Conservation (phyloP, 306 rosid species). For the Mimosa pudica region DNA sequence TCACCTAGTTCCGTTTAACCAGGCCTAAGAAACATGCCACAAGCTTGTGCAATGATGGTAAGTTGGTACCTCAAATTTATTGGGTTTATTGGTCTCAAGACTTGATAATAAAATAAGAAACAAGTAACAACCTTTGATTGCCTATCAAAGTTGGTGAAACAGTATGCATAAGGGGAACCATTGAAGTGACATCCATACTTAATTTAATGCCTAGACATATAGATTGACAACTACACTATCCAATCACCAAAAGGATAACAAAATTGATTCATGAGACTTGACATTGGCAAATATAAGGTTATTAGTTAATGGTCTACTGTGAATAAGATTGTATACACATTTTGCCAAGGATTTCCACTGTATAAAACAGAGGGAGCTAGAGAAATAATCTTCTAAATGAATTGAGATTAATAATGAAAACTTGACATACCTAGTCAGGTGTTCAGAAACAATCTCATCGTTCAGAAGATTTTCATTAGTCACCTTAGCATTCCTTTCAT, state of each 20-base stretch:
- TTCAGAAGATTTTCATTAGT: conserved; percentile 53
- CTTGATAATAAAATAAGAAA: conserved; percentile 14
- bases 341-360: conserved; percentile 21
- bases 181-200: conserved; percentile 13
- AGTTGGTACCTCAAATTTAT: not conserved
- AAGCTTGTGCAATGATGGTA: not conserved
- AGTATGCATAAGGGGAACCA: conserved; percentile 8
- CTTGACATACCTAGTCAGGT: conserved; percentile 72
- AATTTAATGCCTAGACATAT: conserved; percentile 5
- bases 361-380: not conserved
- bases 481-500: conserved; percentile 44
- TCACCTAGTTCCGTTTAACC: conserved; percentile 12
- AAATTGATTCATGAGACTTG: conserved; percentile 17
- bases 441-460: conserved; percentile 94
- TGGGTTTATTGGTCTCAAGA: not conserved
- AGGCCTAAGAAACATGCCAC: conserved; percentile 12
- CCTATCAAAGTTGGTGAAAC: conserved; percentile 16
- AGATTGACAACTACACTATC: conserved; percentile 15
- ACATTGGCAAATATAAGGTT: conserved; percentile 10
- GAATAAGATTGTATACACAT: conserved; percentile 1
- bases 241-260: not conserved
- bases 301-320: not conserved
- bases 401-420: conserved; percentile 24
- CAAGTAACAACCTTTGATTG: conserved; percentile 17
- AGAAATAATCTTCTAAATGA: conserved; percentile 9